These are phyloP conservation scores for Aspergillus bombycis DNA, from an alignment of 2,329 filamentous ascomycete species.

Conservation along the genomic window DNA sequence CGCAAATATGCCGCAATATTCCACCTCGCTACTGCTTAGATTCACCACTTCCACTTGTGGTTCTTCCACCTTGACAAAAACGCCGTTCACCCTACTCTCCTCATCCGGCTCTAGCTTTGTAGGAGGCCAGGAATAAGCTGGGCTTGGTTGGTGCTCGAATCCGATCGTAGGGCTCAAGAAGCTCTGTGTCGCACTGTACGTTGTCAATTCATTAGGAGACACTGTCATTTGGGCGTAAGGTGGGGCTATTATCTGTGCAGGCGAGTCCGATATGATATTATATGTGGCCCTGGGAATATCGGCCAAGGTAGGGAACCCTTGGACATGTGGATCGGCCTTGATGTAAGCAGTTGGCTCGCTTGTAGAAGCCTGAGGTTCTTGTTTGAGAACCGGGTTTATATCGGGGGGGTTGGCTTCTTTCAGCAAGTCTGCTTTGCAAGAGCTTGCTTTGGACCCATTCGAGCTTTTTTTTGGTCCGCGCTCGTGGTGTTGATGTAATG, in stretches of 20 bases:
- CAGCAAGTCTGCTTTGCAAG: slow-evolving; percentile 18
- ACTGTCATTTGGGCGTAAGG: slow-evolving; percentile 18
- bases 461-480: slow-evolving; percentile 31
- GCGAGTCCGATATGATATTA: slow-evolving; percentile 10
- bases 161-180: slow-evolving; percentile 6
- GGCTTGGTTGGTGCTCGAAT: background rate
- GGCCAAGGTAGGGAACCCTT: slow-evolving; percentile 12
- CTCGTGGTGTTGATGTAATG: slow-evolving; percentile 27
- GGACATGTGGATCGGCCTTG: slow-evolving; percentile 26
- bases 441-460: slow-evolving; percentile 25
- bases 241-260: slow-evolving; percentile 11
- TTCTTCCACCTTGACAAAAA: slow-evolving; percentile 28
- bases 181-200: slow-evolving; percentile 14
- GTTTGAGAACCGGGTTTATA: slow-evolving; percentile 20
- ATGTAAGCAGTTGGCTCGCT: slow-evolving; percentile 23
- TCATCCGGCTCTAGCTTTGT: slow-evolving; percentile 28
- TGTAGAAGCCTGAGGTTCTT: background rate
- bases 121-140: slow-evolving; percentile 24
- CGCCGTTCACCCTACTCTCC: slow-evolving; percentile 16
- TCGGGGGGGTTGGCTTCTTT: slow-evolving; percentile 13
- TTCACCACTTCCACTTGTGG: slow-evolving; percentile 1
- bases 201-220: slow-evolving; percentile 22
- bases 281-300: slow-evolving; percentile 16
- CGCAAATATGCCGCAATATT: background rate
- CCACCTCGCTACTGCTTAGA: background rate